Evolutionary conservation across 2,329 filamentous ascomycete genomes (phyloP).

Genomic region (Botryosphaeria agaves): DNA sequence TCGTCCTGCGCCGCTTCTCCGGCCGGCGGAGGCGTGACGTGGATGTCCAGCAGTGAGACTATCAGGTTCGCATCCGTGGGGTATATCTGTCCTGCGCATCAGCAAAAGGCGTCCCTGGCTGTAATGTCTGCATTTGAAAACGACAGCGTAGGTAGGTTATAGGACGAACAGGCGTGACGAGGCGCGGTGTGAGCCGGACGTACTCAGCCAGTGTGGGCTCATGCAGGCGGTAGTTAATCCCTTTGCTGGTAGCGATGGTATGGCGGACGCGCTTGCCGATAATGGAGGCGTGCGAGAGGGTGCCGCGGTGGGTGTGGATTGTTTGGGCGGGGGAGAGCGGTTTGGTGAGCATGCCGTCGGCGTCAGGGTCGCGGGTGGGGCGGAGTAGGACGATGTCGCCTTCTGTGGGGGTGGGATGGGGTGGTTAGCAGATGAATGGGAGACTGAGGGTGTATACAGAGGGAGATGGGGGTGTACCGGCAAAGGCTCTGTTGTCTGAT

Average conservation of each 20-base stretch:
- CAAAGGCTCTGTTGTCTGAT: constrained; percentile 3
- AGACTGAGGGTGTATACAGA: background rate
- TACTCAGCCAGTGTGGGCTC: constrained; percentile 59
- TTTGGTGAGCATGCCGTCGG: constrained; percentile 20
- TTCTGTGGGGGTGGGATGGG: constrained; percentile 9
- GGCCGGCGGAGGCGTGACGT: constrained; percentile 29
- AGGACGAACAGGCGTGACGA: constrained; percentile 54
- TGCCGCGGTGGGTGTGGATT: constrained; percentile 28
- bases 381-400: constrained; percentile 25
- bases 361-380: constrained; percentile 16
- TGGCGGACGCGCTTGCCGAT: constrained; percentile 47
- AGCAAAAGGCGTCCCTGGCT: constrained; percentile 8
- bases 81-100: constrained; percentile 40
- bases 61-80: constrained; percentile 60
- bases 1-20: constrained; percentile 4
- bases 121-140: too few relatives aligned
- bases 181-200: constrained; percentile 45
- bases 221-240: constrained; percentile 36
- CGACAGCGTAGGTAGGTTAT: too few relatives aligned
- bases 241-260: constrained; percentile 34
- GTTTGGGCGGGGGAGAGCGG: constrained; percentile 17
- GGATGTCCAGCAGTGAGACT: constrained; percentile 58
- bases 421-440: constrained; percentile 6
- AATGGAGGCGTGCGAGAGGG: constrained; percentile 35
- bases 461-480: constrained; percentile 2